These are phyloP conservation scores for Barbarea vulgaris DNA, from an alignment of 345 rosid species.

Conservation along the genomic window DNA sequence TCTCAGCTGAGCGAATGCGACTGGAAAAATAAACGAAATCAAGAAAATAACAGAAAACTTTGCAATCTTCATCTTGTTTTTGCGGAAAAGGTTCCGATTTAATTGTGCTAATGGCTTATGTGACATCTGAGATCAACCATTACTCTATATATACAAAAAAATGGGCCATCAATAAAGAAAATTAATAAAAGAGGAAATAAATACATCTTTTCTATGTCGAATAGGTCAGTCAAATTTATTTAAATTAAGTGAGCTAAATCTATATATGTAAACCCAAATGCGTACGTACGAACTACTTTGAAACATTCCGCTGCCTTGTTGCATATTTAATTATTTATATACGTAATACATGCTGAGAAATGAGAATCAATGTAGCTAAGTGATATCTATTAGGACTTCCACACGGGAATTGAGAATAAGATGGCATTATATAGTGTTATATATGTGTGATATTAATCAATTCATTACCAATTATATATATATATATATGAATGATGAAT, in stretches of 20 bases:
- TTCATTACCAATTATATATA: too few species aligned
- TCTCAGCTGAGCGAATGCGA: conserved; percentile 10
- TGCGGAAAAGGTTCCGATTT: background rate
- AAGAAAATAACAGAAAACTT: conserved; percentile 16
- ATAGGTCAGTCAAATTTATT: conserved; percentile 28
- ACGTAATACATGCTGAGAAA: background rate
- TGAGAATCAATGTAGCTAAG: background rate
- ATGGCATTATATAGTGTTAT: background rate
- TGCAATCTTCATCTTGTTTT: conserved; percentile 21
- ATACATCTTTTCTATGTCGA: conserved; percentile 19
- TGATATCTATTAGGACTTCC: background rate
- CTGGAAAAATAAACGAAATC: conserved; percentile 13
- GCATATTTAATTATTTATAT: background rate
- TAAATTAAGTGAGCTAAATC: background rate
- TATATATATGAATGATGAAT: too few species aligned
- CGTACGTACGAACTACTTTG: conserved; percentile 28
- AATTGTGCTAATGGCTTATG: conserved; percentile 24
- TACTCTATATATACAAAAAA: conserved; percentile 23
- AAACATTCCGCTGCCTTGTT: conserved; percentile 26
- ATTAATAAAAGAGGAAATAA: background rate
- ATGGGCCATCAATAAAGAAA: background rate
- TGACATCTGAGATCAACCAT: background rate
- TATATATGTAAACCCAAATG: conserved; percentile 6
- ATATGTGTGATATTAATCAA: background rate
- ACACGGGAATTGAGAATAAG: background rate